These are phyloP conservation scores for Gaillardinia entomophila DNA, from an alignment of 805 yeast genomes.

Conservation along the genomic window DNA sequence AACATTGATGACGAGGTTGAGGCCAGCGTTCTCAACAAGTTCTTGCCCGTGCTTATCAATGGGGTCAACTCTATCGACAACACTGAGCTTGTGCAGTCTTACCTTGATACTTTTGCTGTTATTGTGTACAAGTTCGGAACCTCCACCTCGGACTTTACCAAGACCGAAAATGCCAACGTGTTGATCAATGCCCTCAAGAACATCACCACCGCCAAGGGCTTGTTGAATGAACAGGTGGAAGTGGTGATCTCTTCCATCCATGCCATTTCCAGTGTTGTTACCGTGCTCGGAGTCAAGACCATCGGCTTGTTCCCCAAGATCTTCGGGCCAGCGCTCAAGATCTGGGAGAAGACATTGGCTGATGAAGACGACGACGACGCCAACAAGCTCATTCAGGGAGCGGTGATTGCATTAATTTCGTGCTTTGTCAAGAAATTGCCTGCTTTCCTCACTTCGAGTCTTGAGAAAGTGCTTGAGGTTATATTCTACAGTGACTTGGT, in stretches of 20 bases:
- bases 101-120: conserved; percentile 60
- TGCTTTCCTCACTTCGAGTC: conserved; percentile 67
- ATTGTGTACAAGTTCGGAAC: conserved; percentile 59
- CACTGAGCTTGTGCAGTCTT: conserved; percentile 57
- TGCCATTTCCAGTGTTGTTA: conserved; percentile 63
- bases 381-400: conserved; percentile 50
- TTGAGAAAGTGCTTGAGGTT: conserved; percentile 55
- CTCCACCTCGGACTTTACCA: conserved; percentile 15
- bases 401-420: conserved; percentile 67
- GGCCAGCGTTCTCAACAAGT: conserved; percentile 43
- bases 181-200: conserved; percentile 46
- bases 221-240: conserved; percentile 53
- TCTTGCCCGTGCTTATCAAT: conserved; percentile 45
- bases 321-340: conserved; percentile 63
- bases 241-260: conserved; percentile 68
- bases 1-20: conserved; percentile 39
- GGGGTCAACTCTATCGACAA: conserved; percentile 32
- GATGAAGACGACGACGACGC: conserved; percentile 15
- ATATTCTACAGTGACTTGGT: conserved; percentile 55
- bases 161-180: conserved; percentile 39
- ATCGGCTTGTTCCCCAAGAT: conserved; percentile 83
- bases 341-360: conserved; percentile 42
- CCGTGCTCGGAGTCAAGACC: conserved; percentile 76
- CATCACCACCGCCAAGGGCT: conserved; percentile 45
- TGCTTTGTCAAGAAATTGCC: conserved; percentile 80